Conservation (phyloP, 345 rosid genomes). For the Luvunga scandens region DNA sequence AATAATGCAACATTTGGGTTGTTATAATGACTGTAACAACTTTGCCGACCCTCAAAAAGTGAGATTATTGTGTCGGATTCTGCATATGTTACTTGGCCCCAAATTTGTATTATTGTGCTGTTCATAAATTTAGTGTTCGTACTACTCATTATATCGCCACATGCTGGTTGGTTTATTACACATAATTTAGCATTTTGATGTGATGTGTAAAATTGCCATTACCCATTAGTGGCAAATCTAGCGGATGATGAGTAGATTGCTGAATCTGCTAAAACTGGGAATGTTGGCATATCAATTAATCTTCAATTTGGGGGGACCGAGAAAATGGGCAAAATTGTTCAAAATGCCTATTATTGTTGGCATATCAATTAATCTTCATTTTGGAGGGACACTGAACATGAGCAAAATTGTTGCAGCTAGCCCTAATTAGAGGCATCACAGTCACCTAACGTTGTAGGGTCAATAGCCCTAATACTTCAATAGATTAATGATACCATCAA, state of each 20-base stretch:
- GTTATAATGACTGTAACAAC: constrained; percentile 32
- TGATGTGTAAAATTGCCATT: constrained; percentile 4
- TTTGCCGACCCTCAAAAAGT: constrained; percentile 27
- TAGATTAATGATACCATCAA: not conserved
- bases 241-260: constrained; percentile 21
- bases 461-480: not conserved
- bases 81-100: constrained; percentile 19
- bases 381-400: not conserved
- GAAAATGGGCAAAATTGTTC: not conserved
- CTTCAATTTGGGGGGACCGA: not conserved
- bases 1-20: constrained; percentile 41
- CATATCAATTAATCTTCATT: not conserved
- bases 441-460: constrained; percentile 14
- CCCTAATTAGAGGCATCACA: not conserved
- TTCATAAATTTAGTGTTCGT: constrained; percentile 13
- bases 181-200: not conserved
- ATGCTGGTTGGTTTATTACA: constrained; percentile 30
- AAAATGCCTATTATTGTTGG: not conserved
- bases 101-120: not conserved
- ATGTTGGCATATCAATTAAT: not conserved
- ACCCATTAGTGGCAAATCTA: constrained; percentile 21
- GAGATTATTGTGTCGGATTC: constrained; percentile 45
- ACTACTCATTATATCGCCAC: constrained; percentile 34
- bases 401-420: not conserved
- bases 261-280: constrained; percentile 20